Evolutionary conservation across 192 early-diverging fungal species (phyloP).

Genomic region (Mortierella alpina): DNA sequence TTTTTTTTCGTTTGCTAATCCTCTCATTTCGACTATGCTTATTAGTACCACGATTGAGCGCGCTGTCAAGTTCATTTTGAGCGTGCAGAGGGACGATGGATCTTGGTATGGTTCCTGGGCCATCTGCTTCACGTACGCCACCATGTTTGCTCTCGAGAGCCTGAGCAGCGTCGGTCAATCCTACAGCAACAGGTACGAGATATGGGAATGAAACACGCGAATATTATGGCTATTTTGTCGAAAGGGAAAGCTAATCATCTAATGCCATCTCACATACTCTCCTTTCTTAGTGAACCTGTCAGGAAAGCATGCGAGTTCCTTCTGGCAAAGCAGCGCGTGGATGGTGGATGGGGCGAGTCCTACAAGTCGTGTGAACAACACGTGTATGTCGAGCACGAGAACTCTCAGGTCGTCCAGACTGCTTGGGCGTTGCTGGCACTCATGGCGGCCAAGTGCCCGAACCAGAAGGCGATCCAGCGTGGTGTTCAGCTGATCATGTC

Average conservation of each 20-base stretch:
- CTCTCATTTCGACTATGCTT: background rate
- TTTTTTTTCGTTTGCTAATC: background rate
- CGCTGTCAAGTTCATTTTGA: slow-evolving; percentile 83
- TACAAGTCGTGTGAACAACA: slow-evolving; percentile 87
- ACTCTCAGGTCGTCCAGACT: slow-evolving; percentile 93
- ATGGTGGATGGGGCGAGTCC: slow-evolving; percentile 98
- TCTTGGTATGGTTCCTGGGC: slow-evolving; percentile 97
- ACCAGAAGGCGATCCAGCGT: slow-evolving; percentile 70
- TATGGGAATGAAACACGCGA: background rate
- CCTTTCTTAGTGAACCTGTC: slow-evolving; percentile 59
- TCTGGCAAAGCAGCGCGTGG: slow-evolving; percentile 84
- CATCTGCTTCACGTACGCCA: slow-evolving; percentile 97
- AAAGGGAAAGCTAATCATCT: background rate
- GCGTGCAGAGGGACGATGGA: slow-evolving; percentile 82
- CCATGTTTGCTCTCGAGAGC: slow-evolving; percentile 91
- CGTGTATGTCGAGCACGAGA: slow-evolving; percentile 70
- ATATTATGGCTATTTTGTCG: slow-evolving; percentile 3
- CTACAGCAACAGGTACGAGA: slow-evolving; percentile 79
- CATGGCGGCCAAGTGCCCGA: slow-evolving; percentile 90
- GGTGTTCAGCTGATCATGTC: slow-evolving; percentile 84
- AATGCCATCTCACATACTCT: background rate
- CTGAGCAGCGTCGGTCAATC: slow-evolving; percentile 84
- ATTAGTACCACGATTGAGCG: slow-evolving; percentile 38
- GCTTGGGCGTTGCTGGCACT: slow-evolving; percentile 89
- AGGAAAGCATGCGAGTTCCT: slow-evolving; percentile 91